Evolutionary conservation across 2,329 filamentous ascomycete genomes (phyloP).

Genomic region (Colletotrichum sp.): DNA sequence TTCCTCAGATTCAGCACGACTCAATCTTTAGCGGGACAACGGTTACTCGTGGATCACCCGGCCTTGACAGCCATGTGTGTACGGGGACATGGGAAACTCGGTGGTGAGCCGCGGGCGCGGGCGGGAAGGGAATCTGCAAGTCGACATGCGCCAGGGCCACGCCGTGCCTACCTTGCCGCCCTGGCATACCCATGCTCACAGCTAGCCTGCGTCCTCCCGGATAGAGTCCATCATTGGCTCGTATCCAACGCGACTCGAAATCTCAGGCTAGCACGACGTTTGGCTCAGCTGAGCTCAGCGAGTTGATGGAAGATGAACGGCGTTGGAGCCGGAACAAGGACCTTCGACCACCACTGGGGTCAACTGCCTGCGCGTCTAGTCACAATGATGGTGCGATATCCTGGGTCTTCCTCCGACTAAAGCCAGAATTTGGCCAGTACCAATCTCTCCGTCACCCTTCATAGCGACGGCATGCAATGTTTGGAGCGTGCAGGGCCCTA

Average conservation of each 20-base stretch:
- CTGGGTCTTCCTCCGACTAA: not conserved
- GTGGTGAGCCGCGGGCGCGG: conserved; percentile 1
- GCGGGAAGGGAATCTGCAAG: conserved; percentile 12
- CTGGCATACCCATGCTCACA: not conserved
- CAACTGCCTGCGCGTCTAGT: not conserved
- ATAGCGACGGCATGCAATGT: not conserved
- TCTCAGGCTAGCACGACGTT: not conserved
- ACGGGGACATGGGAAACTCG: not conserved
- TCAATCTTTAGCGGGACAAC: not conserved
- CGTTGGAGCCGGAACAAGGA: not conserved
- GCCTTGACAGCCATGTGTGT: not conserved
- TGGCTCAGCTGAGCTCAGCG: not conserved
- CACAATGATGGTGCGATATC: not conserved
- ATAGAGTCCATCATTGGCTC: conserved; percentile 1
- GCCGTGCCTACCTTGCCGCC: not conserved
- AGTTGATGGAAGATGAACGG: not conserved
- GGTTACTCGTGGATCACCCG: conserved; percentile 2
- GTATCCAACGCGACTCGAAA: not conserved
- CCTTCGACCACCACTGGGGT: not conserved
- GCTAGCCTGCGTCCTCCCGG: not conserved
- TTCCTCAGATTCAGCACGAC: conserved; percentile 7
- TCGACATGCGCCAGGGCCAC: conserved; percentile 1
- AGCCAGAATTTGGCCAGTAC: not conserved
- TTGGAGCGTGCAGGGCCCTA: not conserved
- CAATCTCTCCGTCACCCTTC: not conserved